Percentiles rank a stretch among this genome's conserved stretches.
These are phyloP conservation scores for Ziziphus jujuba DNA, from an alignment of 306 rosid genomes.

Conservation along the genomic window DNA sequence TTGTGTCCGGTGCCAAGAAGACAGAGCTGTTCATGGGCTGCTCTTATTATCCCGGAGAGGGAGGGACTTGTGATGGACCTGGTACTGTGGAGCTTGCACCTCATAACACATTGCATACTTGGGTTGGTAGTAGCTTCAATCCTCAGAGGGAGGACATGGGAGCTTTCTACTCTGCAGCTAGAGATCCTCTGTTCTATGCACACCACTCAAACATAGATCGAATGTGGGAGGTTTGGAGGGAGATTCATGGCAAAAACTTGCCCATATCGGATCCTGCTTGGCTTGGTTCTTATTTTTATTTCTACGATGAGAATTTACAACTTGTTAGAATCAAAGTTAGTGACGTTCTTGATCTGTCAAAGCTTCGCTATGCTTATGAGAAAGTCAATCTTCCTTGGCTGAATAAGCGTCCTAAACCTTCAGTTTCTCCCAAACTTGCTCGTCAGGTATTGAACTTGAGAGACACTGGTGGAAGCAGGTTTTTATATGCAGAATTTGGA, in stretches of 20 bases:
- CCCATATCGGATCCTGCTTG: slow-evolving; percentile 17
- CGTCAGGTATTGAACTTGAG: slow-evolving; percentile 3
- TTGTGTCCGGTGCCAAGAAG: slow-evolving; percentile 19
- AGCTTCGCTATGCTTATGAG: slow-evolving; percentile 17
- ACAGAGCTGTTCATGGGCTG: slow-evolving; percentile 32
- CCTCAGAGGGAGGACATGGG: slow-evolving; percentile 20
- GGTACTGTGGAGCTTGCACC: slow-evolving; percentile 15
- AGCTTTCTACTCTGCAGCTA: slow-evolving; percentile 22
- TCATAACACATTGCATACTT: slow-evolving; percentile 24
- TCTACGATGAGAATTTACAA: slow-evolving; percentile 27
- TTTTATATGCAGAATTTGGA: not conserved
- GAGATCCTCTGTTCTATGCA: slow-evolving; percentile 21
- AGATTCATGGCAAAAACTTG: slow-evolving; percentile 7
- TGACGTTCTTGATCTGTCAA: slow-evolving; percentile 15
- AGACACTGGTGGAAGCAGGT: not conserved
- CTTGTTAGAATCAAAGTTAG: slow-evolving; percentile 20
- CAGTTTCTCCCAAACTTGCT: not conserved
- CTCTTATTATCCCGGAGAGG: not conserved
- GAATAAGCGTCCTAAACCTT: slow-evolving; percentile 11
- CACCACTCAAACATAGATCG: slow-evolving; percentile 26
- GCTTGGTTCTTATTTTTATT: slow-evolving; percentile 25
- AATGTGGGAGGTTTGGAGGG: slow-evolving; percentile 24
- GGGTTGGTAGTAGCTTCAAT: slow-evolving; percentile 22
- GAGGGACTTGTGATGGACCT: slow-evolving; percentile 7
- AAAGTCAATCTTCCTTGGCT: slow-evolving; percentile 23